Evolutionary conservation across 331 rosid species (phyloP).

Genomic region (Cydonia oblonga): DNA sequence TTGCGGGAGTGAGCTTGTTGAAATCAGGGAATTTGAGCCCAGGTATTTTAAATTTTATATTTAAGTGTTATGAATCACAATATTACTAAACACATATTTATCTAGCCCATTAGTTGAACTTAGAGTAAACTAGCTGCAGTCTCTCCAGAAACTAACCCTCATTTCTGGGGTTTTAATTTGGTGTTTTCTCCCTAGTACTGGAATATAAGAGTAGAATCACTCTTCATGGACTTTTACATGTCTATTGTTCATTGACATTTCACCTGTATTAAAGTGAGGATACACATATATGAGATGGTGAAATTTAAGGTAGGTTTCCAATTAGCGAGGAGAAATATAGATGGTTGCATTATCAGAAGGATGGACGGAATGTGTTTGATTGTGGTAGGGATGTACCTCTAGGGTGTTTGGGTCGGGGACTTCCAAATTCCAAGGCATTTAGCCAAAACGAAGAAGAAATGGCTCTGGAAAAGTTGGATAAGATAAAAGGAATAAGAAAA

Average conservation of each 20-base stretch:
- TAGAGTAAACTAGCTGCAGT: background rate
- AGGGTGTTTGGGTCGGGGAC: background rate
- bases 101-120: background rate
- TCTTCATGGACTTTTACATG: background rate
- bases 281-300: background rate
- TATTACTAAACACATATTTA: background rate
- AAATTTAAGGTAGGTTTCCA: background rate
- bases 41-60: conserved; percentile 43
- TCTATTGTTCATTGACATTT: background rate
- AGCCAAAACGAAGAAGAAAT: background rate
- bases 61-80: too few species aligned
- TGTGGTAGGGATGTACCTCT: background rate
- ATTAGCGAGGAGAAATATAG: background rate
- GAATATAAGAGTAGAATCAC: background rate
- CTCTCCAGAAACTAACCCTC: background rate
- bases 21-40: conserved; percentile 89
- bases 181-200: background rate
- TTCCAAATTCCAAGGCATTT: background rate
- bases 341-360: background rate
- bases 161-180: background rate
- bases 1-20: conserved; percentile 76
- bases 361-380: background rate
- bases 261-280: background rate
- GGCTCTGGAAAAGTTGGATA: background rate
- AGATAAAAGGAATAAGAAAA: background rate